A percentile compares a stretch with the other conserved stretches of the same genome.
phyloP scores from a whole-genome alignment of 2,329 filamentous ascomycete species.

The Dendryphion nanum region DNA sequence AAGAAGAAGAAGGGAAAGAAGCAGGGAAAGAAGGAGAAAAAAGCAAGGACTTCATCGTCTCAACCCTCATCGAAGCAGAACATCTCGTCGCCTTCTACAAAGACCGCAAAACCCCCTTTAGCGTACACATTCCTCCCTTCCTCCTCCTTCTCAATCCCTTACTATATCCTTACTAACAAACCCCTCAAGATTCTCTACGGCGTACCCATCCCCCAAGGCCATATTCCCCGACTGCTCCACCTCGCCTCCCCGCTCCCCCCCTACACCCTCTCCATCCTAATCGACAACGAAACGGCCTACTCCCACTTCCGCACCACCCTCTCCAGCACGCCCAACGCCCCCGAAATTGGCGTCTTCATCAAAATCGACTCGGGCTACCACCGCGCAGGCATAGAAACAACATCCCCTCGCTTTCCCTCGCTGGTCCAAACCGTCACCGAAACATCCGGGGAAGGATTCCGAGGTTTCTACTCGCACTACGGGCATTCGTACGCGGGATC shows the following conservation, averaged over 20 bases:
- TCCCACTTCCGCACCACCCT: conserved; percentile 46
- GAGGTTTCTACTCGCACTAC: conserved; percentile 71
- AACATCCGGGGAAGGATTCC: conserved; percentile 40
- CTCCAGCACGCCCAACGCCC: conserved; percentile 7
- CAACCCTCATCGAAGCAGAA: conserved; percentile 73
- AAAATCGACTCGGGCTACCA: conserved; percentile 74
- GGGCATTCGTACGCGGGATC: conserved; percentile 66
- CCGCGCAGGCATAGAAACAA: conserved; percentile 64
- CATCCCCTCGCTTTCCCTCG: conserved; percentile 45
- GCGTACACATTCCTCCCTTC: too few species aligned
- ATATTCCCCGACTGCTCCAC: conserved; percentile 58
- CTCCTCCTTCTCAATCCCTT: background rate
- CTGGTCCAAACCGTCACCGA: conserved; percentile 50
- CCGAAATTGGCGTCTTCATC: conserved; percentile 60
- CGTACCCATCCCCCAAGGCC: conserved; percentile 64
- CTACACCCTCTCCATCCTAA: conserved; percentile 60
- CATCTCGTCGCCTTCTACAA: conserved; percentile 62
- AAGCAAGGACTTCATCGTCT: conserved; percentile 65
- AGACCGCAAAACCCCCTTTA: too few species aligned
- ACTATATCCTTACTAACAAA: background rate
- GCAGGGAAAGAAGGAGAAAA: too few species aligned
- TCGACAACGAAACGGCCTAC: conserved; percentile 61
- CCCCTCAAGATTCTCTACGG: conserved; percentile 64
- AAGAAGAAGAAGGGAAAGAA: conserved; percentile 46
- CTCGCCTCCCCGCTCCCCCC: conserved; percentile 56